Percentiles rank a stretch among this genome's conserved stretches.
These are phyloP conservation scores for Phialemonium atrogriseum DNA, from an alignment of 2,329 filamentous ascomycete species.

Conservation along the genomic window DNA sequence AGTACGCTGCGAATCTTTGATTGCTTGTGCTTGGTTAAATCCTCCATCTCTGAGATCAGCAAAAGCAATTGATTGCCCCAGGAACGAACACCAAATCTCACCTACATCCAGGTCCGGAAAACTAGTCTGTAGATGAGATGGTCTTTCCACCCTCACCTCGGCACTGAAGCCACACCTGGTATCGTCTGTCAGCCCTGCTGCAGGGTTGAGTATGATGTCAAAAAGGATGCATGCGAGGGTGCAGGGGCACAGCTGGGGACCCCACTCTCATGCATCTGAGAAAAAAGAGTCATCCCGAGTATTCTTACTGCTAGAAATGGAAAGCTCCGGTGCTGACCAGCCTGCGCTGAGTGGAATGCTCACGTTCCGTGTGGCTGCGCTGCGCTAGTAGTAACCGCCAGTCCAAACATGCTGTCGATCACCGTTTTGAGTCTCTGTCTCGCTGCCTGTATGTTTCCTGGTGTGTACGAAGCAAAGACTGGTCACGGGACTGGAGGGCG, in stretches of 20 bases:
- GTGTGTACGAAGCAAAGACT: too few species aligned
- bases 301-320: background rate
- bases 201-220: background rate
- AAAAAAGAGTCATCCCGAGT: background rate
- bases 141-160: background rate
- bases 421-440: too few species aligned
- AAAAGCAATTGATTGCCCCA: background rate
- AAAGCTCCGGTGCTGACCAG: background rate
- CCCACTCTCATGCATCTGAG: too few species aligned
- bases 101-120: conserved; percentile 1
- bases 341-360: too few species aligned
- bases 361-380: too few species aligned
- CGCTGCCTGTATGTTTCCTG: too few species aligned
- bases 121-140: too few species aligned
- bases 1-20: background rate
- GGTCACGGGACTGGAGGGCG: too few species aligned
- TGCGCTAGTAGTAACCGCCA: too few species aligned
- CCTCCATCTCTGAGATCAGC: background rate
- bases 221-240: background rate
- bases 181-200: conserved; percentile 1
- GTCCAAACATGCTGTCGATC: too few species aligned
- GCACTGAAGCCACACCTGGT: background rate
- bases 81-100: conserved; percentile 1
- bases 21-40: background rate
- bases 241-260: too few species aligned